A percentile compares a stretch with the other conserved stretches of the same genome.
Conservation (phyloP, 768 basidiomycete genomes). For the Botryobasidium botryosum region DNA sequence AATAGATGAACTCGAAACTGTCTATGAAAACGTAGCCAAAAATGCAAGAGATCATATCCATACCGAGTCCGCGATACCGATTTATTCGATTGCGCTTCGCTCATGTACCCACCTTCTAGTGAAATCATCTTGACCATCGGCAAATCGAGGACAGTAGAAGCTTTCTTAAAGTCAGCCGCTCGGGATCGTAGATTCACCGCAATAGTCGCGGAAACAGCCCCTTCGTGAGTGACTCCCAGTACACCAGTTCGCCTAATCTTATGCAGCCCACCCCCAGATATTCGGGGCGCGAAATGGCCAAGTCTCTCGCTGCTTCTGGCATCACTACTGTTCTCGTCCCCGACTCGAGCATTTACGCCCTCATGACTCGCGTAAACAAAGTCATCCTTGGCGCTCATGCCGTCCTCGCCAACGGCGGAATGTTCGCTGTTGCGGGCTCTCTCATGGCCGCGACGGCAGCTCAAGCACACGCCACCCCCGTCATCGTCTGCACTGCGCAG, state of each 20-base stretch:
- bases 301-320: constrained; percentile 56
- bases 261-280: constrained; percentile 31
- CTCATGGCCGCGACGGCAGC: constrained; percentile 77
- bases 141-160: constrained; percentile 85
- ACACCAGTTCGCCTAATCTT: background rate
- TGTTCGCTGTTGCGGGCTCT: constrained; percentile 80
- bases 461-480: constrained; percentile 74
- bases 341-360: constrained; percentile 86
- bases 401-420: constrained; percentile 92
- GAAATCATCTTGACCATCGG: constrained; percentile 92
- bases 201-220: constrained; percentile 89
- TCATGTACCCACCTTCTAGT: constrained; percentile 25
- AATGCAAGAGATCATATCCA: constrained; percentile 93
- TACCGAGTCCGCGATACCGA: constrained; percentile 55
- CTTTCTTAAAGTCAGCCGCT: constrained; percentile 82
- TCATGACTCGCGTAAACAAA: constrained; percentile 96
- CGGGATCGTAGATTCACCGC: constrained; percentile 87
- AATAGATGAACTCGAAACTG: constrained; percentile 87
- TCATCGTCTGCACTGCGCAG: constrained; percentile 87
- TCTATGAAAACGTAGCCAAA: constrained; percentile 87
- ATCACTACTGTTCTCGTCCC: constrained; percentile 96
- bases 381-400: constrained; percentile 88
- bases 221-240: constrained; percentile 36
- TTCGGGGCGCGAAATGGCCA: constrained; percentile 71
- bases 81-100: background rate